These are phyloP conservation scores for Stropharia rugosoannulata DNA, from an alignment of 768 basidiomycete genomes.

Conservation along the genomic window DNA sequence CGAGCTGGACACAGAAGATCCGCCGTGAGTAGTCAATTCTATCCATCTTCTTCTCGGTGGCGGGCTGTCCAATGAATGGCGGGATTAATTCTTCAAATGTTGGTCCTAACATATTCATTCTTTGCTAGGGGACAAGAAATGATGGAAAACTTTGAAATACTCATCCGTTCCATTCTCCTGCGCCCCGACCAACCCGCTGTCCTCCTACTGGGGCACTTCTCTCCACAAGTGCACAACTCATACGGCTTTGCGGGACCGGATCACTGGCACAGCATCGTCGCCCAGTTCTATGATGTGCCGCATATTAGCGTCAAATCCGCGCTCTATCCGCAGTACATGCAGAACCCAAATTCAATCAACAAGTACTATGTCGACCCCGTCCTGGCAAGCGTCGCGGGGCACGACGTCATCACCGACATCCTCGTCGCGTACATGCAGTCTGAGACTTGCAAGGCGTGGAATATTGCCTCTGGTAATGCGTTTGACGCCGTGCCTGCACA, in stretches of 20 bases:
- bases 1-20: constrained; percentile 92
- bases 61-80: background rate
- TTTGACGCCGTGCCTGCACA: constrained; percentile 56
- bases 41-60: background rate
- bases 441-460: constrained; percentile 88
- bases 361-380: constrained; percentile 82
- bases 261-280: constrained; percentile 84
- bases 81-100: background rate
- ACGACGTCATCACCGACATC: constrained; percentile 88
- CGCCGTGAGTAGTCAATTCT: constrained; percentile 54
- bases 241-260: constrained; percentile 91
- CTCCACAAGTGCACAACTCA: constrained; percentile 75
- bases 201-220: constrained; percentile 93
- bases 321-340: constrained; percentile 81
- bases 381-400: constrained; percentile 78
- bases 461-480: constrained; percentile 62
- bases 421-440: constrained; percentile 87
- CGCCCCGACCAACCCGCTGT: constrained; percentile 92
- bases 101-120: background rate
- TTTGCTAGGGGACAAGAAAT: constrained; percentile 58
- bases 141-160: constrained; percentile 86
- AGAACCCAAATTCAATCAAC: constrained; percentile 58
- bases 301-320: constrained; percentile 86
- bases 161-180: constrained; percentile 88
- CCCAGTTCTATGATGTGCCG: constrained; percentile 97